A percentile compares a stretch with the other conserved stretches of the same genome.
phyloP scores from a whole-genome alignment of 495 filamentous ascomycete species.

The Aspergillus funiculosus region DNA sequence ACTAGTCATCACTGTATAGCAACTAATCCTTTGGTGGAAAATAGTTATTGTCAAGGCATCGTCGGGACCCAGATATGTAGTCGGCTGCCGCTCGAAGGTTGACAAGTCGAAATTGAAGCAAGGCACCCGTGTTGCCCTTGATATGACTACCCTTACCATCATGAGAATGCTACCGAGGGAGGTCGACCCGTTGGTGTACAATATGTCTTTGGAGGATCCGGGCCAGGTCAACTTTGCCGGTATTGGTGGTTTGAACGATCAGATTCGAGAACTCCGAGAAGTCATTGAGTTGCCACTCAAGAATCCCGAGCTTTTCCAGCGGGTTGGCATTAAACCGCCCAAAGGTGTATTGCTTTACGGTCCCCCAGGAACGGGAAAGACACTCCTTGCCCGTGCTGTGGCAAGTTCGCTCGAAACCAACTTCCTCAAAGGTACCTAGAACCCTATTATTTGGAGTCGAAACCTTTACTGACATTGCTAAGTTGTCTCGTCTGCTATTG shows the following conservation, averaged over 20 bases:
- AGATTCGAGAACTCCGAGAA: constrained; percentile 95
- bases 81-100: constrained; percentile 96
- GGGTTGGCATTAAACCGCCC: constrained; percentile 97
- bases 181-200: constrained; percentile 98
- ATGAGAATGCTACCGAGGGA: constrained; percentile 99
- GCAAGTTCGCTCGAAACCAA: constrained; percentile 97
- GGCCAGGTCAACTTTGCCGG: constrained; percentile 98
- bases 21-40: constrained; percentile 18
- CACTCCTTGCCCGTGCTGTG: constrained; percentile 87
- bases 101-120: constrained; percentile 96
- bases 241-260: constrained; percentile 97
- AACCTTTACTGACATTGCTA: constrained; percentile 21
- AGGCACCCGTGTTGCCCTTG: constrained; percentile 93
- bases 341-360: constrained; percentile 98
- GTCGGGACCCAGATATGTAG: constrained; percentile 94
- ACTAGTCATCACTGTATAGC: background rate
- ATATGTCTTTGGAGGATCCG: constrained; percentile 98
- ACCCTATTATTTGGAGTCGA: background rate
- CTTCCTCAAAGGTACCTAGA: constrained; percentile 80
- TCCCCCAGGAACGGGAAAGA: constrained; percentile 97
- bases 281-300: constrained; percentile 98
- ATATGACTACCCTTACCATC: constrained; percentile 99
- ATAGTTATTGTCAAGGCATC: constrained; percentile 83
- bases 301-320: constrained; percentile 94
- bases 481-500: constrained; percentile 99